Base-by-base conservation (phyloP, 2,329 filamentous ascomycete species). In the Exserohilum rostratum region DNA sequence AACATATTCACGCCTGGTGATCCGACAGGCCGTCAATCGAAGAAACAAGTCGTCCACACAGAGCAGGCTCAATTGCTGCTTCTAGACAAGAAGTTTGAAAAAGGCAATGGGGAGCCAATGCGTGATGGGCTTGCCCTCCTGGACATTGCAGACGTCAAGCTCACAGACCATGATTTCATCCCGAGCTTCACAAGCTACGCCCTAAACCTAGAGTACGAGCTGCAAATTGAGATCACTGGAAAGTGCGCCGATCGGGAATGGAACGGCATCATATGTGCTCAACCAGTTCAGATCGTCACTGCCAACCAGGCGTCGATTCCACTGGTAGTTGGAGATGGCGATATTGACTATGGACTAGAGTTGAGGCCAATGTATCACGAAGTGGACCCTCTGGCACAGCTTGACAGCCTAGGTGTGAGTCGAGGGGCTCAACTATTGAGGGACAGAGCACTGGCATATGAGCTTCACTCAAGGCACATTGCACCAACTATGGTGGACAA, bases 101-200 rank as follows among this genome's bases (percentile, higher is more conserved):
- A 53, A 5, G 61, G 44, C 0, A 52, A 60, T 3, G 64, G 59
- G 12, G 33, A 61, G n/a, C 50, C 56, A 2, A 35, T 70, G 0
- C 55, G 52, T n/a, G 55, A 68, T 33, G 64, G 62, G 3, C 44
- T 67, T 10, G 37, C 58, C 6, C 45, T 67, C 2, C 17, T 51
- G 27, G 48, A 62, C 2, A 25, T 64, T 1, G 57, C 35, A 20
- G 56, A 53, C 2, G 27, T 61, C 17, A 46, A 39, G 4, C 20
- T 67, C 6, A 37, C 25, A 10, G 46, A 60, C 5, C 55, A 59
- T 7, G 44, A 37, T 6, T 27, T 61, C 6, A 40, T 57, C 0
- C 67, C 69, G 1, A 62, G 65, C 20, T 72, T 72, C 46, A 65
- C 64, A 5, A 67, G 59, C 31, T 72, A 69, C 42, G 68, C 64